Percentiles rank a stretch among this genome's conserved stretches.
phyloP scores from a whole-genome alignment of 1,139 yeast species.

The Saccharomyces pastorianus region DNA sequence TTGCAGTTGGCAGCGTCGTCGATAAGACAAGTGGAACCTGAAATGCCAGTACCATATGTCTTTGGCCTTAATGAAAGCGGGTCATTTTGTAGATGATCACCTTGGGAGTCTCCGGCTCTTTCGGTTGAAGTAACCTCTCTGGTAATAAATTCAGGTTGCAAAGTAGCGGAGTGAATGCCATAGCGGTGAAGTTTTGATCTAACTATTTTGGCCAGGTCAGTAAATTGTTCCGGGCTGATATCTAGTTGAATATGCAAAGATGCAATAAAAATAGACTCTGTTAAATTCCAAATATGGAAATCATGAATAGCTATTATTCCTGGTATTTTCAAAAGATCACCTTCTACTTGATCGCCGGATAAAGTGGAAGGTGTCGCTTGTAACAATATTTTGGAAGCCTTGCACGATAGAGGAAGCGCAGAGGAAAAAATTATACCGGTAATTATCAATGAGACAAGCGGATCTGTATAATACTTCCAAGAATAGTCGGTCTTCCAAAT shows the following conservation, averaged over 20 bases:
- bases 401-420: slow-evolving; percentile 82
- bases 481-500: slow-evolving; percentile 89
- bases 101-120: slow-evolving; percentile 26
- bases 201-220: slow-evolving; percentile 65
- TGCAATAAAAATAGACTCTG: slow-evolving; percentile 81
- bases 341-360: slow-evolving; percentile 65
- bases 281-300: slow-evolving; percentile 92
- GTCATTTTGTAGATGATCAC: background rate
- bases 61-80: background rate
- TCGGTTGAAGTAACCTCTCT: slow-evolving; percentile 26
- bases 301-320: slow-evolving; percentile 86
- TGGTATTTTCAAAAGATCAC: slow-evolving; percentile 54
- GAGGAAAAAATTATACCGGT: slow-evolving; percentile 83
- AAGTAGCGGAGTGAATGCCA: slow-evolving; percentile 90
- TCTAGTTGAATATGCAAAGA: slow-evolving; percentile 77
- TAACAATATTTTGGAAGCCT: slow-evolving; percentile 76
- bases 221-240: slow-evolving; percentile 56
- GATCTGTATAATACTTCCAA: slow-evolving; percentile 85
- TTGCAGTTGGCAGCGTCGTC: slow-evolving; percentile 1
- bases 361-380: slow-evolving; percentile 88
- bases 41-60: background rate
- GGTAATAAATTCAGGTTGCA: slow-evolving; percentile 73
- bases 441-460: slow-evolving; percentile 73
- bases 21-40: background rate
- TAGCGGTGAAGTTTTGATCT: slow-evolving; percentile 71